Evolutionary conservation across 1,284 basidiomycete species (phyloP).

Genomic region (Stereum hirsutum): DNA sequence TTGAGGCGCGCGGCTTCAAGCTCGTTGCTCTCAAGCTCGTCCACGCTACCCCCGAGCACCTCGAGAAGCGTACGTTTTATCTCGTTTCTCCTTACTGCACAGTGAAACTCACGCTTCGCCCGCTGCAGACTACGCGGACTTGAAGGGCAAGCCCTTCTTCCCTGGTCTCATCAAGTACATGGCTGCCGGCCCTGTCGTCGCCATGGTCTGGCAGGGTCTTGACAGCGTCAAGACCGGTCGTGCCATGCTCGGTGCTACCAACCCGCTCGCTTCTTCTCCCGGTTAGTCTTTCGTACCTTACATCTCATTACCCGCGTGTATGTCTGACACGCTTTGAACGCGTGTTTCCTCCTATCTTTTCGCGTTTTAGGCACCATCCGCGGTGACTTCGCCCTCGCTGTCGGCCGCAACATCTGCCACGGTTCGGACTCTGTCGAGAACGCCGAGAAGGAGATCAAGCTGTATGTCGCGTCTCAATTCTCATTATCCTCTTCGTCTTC

Average conservation of each 20-base stretch:
- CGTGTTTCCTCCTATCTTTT: not conserved
- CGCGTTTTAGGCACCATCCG: slow-evolving; percentile 68
- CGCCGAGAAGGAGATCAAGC: slow-evolving; percentile 85
- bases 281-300: slow-evolving; percentile 34
- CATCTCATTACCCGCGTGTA: not conserved
- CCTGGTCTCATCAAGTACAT: slow-evolving; percentile 90
- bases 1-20: slow-evolving; percentile 96
- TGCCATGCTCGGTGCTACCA: slow-evolving; percentile 93
- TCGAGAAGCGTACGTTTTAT: slow-evolving; percentile 66
- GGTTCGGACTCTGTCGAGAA: slow-evolving; percentile 90
- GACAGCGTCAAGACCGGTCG: slow-evolving; percentile 97
- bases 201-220: slow-evolving; percentile 96
- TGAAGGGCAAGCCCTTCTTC: slow-evolving; percentile 90
- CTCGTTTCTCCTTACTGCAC: not conserved
- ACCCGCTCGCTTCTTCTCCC: slow-evolving; percentile 86
- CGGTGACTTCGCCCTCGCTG: slow-evolving; percentile 88
- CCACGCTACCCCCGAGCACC: slow-evolving; percentile 69
- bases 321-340: slow-evolving; percentile 8
- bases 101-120: slow-evolving; percentile 7
- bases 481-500: not conserved
- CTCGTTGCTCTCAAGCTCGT: slow-evolving; percentile 85
- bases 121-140: slow-evolving; percentile 83
- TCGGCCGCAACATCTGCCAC: slow-evolving; percentile 92
- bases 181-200: slow-evolving; percentile 92
- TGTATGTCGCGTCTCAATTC: slow-evolving; percentile 36